Evolutionary conservation across 176 grass and related monocot species (phyloP), one percentile per base, ranked within the genome.

Genomic region (Zoysia pacifica): DNA sequence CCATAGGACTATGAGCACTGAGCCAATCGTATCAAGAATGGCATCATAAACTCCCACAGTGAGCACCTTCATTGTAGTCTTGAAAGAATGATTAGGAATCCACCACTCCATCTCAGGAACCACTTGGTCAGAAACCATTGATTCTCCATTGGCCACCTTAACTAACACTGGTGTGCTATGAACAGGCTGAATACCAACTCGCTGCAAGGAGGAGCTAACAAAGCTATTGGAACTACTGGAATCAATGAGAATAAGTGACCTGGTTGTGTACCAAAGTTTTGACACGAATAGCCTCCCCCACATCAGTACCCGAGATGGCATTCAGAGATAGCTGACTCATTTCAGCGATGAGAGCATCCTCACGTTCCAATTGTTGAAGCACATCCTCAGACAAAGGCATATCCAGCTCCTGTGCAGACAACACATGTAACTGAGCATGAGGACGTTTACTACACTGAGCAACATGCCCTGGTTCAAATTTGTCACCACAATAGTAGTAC

Each of bases 81-180:
- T 28, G 0, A 28, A 28, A 28, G 28, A 28, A 28, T 28, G 28
- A 28, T 28, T 28, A 28, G 28, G 28, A 28, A 28, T 28, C 28
- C 28, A 28, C 28, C 28, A 28, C 28, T 28, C 28, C 28, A 28
- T 28, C 28, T 28, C 28, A 28, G 0, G 5, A 0, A 76, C n/a
- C 0, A 1, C 4, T 0, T 20, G 4, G 1, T 59, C 10, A 9
- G 28, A 7, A 0, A 43, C 0, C 2, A 59, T 0, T 0, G 0
- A 0, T 0, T 76, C 5, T 0, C 58, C 74, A 63, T 76, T 46
- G 0, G 58, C 74, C 0, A 76, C 3, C 0, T 10, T 62, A 0
- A 76, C 43, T 2, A 0, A 0, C 0, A 11, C 44, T 0, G 42
- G 37, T 0, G 2, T 0, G 0, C 0, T 2, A 0, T 0, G 0